These are phyloP conservation scores for Hyaloscypha bicolor DNA, from an alignment of 495 filamentous ascomycete species.

Conservation along the genomic window DNA sequence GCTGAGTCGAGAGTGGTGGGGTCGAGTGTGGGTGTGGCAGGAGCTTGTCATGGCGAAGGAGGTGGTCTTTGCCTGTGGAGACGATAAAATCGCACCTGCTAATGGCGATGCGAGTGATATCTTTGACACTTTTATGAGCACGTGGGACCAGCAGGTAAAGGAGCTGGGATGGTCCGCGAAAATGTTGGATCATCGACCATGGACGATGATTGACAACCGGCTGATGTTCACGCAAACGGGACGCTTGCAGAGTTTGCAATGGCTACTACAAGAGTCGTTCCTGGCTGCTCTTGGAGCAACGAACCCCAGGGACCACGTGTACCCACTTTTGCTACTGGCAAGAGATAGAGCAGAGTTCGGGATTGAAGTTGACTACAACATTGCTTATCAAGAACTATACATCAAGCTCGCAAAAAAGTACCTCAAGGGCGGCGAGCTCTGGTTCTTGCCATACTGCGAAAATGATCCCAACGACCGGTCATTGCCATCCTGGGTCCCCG, in stretches of 20 bases:
- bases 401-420: background rate
- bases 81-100: background rate
- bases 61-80: slow-evolving; percentile 5
- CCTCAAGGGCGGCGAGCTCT: slow-evolving; percentile 5
- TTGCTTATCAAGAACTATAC: slow-evolving; percentile 4
- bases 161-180: background rate
- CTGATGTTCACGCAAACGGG: slow-evolving; percentile 1
- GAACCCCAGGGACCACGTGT: slow-evolving; percentile 3
- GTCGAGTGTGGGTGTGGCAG: slow-evolving; percentile 7
- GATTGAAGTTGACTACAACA: slow-evolving; percentile 2
- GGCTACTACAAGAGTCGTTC: slow-evolving; percentile 4
- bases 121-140: slow-evolving; percentile 3
- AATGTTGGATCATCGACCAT: slow-evolving; percentile 4
- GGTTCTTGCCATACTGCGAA: slow-evolving; percentile 9
- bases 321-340: slow-evolving; percentile 5
- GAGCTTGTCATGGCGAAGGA: slow-evolving; percentile 9
- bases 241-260: background rate
- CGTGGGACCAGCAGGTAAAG: background rate
- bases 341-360: background rate
- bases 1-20: slow-evolving; percentile 1
- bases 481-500: background rate
- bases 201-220: slow-evolving; percentile 1
- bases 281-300: background rate
- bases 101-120: slow-evolving; percentile 2
- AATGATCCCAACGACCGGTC: background rate